Evolutionary conservation across 2,329 filamentous ascomycete genomes (phyloP).

Genomic region (Colletotrichum melonis): DNA sequence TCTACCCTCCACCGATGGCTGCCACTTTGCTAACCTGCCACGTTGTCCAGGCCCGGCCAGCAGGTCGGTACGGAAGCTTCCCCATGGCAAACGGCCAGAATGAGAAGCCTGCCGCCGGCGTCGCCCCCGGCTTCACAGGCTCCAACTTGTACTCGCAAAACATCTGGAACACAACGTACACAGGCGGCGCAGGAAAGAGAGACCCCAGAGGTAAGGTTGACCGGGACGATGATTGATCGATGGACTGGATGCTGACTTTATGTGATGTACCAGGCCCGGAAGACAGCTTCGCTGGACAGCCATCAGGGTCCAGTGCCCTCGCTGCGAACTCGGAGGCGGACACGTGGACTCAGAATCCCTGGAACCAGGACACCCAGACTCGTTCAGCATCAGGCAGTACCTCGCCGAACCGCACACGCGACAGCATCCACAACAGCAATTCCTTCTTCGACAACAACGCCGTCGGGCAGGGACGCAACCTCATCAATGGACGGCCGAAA

Average conservation of each 20-base stretch:
- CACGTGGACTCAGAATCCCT: constrained; percentile 69
- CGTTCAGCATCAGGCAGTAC: constrained; percentile 62
- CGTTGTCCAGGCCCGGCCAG: constrained; percentile 47
- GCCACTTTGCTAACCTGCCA: constrained; percentile 32
- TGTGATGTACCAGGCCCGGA: constrained; percentile 15
- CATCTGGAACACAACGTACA: constrained; percentile 53
- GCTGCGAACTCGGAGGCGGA: constrained; percentile 77
- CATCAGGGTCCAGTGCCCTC: constrained; percentile 77
- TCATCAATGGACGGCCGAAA: constrained; percentile 45
- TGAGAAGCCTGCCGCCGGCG: constrained; percentile 46
- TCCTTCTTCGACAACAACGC: constrained; percentile 60
- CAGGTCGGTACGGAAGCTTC: constrained; percentile 52
- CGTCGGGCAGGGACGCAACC: constrained; percentile 52
- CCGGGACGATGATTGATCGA: background rate
- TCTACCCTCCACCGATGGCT: constrained; percentile 16
- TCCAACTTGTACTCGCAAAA: constrained; percentile 49
- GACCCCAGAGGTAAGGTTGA: constrained; percentile 59
- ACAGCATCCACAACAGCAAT: constrained; percentile 57
- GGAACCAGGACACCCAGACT: constrained; percentile 65
- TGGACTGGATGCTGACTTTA: constrained; percentile 42
- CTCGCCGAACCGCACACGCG: constrained; percentile 68
- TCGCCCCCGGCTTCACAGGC: constrained; percentile 48
- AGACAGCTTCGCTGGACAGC: constrained; percentile 42
- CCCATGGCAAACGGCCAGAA: constrained; percentile 45
- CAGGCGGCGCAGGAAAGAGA: constrained; percentile 53